Percentiles rank a stretch among this genome's conserved stretches.
phyloP scores from a whole-genome alignment of 352 stramenopile genomes.

The Phytopythium ostracodes region DNA sequence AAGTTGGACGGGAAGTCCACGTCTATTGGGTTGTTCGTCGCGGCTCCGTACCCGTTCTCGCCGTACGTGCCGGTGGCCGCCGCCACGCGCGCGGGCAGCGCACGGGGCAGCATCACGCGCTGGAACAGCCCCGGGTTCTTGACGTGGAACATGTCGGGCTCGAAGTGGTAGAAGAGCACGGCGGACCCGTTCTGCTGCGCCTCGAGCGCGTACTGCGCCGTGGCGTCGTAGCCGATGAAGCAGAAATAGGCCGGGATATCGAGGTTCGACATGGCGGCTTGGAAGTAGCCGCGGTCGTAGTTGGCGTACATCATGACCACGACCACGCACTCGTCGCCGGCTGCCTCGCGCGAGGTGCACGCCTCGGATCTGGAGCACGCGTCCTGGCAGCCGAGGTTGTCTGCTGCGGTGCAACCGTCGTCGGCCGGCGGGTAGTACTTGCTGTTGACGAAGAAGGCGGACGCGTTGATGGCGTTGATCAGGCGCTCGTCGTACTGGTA shows the following conservation, averaged over 20 bases:
- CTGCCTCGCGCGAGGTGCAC: constrained; percentile 31
- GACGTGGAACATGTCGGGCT: constrained; percentile 48
- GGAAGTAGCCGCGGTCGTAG: constrained; percentile 43
- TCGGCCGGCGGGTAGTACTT: constrained; percentile 26
- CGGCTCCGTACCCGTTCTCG: constrained; percentile 40
- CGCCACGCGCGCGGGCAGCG: constrained; percentile 23
- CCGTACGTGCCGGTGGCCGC: constrained; percentile 32
- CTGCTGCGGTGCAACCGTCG: constrained; percentile 23
- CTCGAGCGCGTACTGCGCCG: constrained; percentile 30
- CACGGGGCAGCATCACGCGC: constrained; percentile 37
- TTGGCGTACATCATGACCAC: constrained; percentile 40
- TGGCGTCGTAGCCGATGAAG: constrained; percentile 40
- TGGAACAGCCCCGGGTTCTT: constrained; percentile 29
- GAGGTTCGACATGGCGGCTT: constrained; percentile 39
- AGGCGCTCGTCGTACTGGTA: constrained; percentile 37
- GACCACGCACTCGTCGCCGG: constrained; percentile 35
- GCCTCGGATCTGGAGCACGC: constrained; percentile 37
- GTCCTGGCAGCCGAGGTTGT: constrained; percentile 36
- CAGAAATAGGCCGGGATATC: constrained; percentile 60
- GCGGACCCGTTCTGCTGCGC: constrained; percentile 14
- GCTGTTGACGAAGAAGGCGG: constrained; percentile 20
- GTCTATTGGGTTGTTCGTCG: constrained; percentile 37
- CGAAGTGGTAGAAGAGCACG: constrained; percentile 53
- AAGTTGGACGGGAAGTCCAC: constrained; percentile 35
- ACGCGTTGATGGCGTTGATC: constrained; percentile 24